Conservation (phyloP, 495 filamentous ascomycete genomes). For the Xylaria longipes region DNA sequence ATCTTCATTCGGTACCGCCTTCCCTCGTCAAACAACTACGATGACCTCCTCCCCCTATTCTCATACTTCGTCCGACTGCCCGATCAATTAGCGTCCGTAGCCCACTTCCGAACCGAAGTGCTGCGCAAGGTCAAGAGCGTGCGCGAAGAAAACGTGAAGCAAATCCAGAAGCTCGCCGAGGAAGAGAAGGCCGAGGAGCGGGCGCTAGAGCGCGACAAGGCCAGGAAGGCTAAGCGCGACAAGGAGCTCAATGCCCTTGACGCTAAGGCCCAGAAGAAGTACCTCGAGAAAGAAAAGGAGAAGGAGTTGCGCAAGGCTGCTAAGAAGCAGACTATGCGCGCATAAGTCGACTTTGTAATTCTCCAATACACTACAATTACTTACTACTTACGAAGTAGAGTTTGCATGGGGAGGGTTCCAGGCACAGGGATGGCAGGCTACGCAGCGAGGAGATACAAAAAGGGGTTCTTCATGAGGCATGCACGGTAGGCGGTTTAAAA, state of each 20-base stretch:
- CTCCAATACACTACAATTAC: background rate
- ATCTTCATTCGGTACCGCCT: constrained; percentile 77
- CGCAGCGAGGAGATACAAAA: background rate
- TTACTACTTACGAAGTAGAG: background rate
- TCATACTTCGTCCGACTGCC: constrained; percentile 81
- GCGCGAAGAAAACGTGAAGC: constrained; percentile 82
- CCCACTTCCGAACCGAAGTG: constrained; percentile 89
- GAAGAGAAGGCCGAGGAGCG: constrained; percentile 96
- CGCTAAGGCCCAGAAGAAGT: constrained; percentile 95
- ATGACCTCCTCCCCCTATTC: constrained; percentile 75
- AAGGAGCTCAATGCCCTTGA: constrained; percentile 78
- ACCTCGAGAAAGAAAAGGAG: constrained; percentile 87
- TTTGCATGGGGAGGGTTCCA: background rate
- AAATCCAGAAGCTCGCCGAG: constrained; percentile 80
- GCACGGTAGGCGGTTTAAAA: constrained; percentile 16
- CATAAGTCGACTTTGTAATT: constrained; percentile 15
- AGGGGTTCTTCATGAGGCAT: background rate
- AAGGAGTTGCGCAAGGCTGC: constrained; percentile 75
- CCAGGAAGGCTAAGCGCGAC: constrained; percentile 94
- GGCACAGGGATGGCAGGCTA: background rate
- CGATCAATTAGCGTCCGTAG: constrained; percentile 75
- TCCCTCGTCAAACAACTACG: constrained; percentile 69
- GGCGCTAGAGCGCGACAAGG: constrained; percentile 74
- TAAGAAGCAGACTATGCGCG: constrained; percentile 71
- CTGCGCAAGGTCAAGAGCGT: constrained; percentile 78